Evolutionary conservation across 2,329 filamentous ascomycete species (phyloP), one percentile per base, ranked within the genome.

Genomic region (Botrytis cinerea): DNA sequence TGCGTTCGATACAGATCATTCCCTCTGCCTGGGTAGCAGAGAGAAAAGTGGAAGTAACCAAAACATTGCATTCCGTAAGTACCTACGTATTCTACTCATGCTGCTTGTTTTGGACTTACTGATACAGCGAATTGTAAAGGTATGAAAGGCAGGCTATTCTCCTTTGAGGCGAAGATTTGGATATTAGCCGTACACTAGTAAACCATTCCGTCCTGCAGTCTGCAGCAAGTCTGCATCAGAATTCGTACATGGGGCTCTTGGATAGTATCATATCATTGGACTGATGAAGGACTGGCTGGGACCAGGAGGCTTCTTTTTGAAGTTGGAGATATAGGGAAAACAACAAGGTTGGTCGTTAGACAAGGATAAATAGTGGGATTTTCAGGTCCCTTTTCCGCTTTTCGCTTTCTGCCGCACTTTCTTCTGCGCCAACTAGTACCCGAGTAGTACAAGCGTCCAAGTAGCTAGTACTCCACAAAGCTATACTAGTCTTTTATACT

Each of bases 231-330:
- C 51, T 57, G 51, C 51, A 57, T 28, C 51, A 66, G 73, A 74
- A 71, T 74, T 72, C 62, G 54, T 60, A 71, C 75, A 76, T 72
- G 76, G 75, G 76, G 75, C 75, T 51, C 64, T 70, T 71, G 76
- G 38, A 28, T 74, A 73, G 70, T 28, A 72, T 68, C 73, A 73
- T 76, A 66, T 75, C 73, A 76, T 76, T 77, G 77, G 76, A 73
- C 73, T 75, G 72, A 73, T 75, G 66, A 66, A 70, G 73, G 73
- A 45, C 72, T 43, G 43, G 62, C 60, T 54, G 62, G 46, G 71
- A 73, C 40, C 54, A 66, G 72, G 66, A 46, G 61, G 18, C 51
- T 38, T 38, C 70, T 72, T 66, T 46, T 63, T 57, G 40, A 22
- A 28, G 61, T 72, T 68, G 71, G 71, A 72, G 62, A 68, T 72